These are phyloP conservation scores for Kluyveromyces aestuarii DNA, from an alignment of 805 yeast genomes.

Conservation along the genomic window DNA sequence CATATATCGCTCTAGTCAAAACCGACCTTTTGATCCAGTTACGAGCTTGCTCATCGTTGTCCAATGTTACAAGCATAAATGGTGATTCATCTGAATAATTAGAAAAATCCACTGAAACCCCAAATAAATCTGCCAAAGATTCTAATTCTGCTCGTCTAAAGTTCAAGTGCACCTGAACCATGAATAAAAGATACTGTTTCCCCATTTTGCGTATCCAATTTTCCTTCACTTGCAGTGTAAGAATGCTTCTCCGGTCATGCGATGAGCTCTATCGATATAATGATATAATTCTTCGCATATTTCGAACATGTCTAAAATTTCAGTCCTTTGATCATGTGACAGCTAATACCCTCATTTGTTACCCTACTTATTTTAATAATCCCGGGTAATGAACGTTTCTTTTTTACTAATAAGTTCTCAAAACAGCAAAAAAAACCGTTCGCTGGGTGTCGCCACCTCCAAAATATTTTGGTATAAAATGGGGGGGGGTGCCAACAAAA, in stretches of 20 bases:
- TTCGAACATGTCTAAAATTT: not conserved
- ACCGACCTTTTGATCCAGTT: constrained; percentile 59
- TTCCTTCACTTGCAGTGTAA: not conserved
- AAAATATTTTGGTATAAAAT: not conserved
- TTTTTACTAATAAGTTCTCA: not conserved
- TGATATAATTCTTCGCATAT: too few species aligned
- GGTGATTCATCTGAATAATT: constrained; percentile 54
- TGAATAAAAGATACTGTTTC: constrained; percentile 56
- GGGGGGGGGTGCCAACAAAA: too few species aligned
- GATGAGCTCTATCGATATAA: not conserved
- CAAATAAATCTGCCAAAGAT: constrained; percentile 63
- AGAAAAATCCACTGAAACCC: constrained; percentile 49
- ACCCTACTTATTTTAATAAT: not conserved
- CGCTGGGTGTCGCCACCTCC: not conserved
- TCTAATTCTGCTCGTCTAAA: constrained; percentile 79
- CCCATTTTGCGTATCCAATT: not conserved
- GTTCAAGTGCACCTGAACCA: constrained; percentile 76
- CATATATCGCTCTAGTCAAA: constrained; percentile 67
- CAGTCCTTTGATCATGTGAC: not conserved
- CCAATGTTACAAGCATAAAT: constrained; percentile 58
- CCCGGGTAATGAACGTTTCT: not conserved
- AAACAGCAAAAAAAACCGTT: not conserved
- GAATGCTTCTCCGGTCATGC: not conserved
- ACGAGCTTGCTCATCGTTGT: constrained; percentile 57
- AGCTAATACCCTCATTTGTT: too few species aligned